A percentile compares a stretch with the other conserved stretches of the same genome.
phyloP scores from a whole-genome alignment of 306 rosid species.

The Prunus armeniaca region DNA sequence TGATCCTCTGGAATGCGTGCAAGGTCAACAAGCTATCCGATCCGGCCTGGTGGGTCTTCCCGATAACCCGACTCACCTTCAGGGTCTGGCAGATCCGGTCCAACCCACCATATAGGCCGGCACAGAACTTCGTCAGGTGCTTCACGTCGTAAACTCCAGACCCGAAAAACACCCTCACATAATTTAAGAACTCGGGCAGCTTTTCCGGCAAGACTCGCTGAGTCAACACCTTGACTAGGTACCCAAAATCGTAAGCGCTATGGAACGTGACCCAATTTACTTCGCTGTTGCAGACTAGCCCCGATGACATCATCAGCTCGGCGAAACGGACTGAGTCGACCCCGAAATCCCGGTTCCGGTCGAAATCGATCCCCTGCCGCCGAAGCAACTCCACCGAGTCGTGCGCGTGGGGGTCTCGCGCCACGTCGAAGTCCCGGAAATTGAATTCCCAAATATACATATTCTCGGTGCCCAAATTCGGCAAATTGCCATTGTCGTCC shows the following conservation, averaged over 20 bases:
- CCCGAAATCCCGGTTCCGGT: constrained; percentile 35
- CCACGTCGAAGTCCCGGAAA: constrained; percentile 57
- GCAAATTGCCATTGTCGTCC: constrained; percentile 48
- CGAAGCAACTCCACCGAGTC: constrained; percentile 56
- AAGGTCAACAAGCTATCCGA: constrained; percentile 71
- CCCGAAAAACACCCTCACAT: constrained; percentile 52
- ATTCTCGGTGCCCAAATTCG: constrained; percentile 39
- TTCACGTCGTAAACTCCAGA: constrained; percentile 60
- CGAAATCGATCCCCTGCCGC: constrained; percentile 66
- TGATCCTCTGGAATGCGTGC: constrained; percentile 46
- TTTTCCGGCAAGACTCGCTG: constrained; percentile 40
- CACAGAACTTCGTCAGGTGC: constrained; percentile 47
- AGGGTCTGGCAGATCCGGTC: constrained; percentile 41
- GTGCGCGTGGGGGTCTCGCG: constrained; percentile 49
- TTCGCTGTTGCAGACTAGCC: constrained; percentile 49
- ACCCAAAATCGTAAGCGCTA: constrained; percentile 67
- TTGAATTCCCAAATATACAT: constrained; percentile 64
- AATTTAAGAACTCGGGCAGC: constrained; percentile 28
- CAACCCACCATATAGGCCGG: constrained; percentile 53
- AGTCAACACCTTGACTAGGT: constrained; percentile 59
- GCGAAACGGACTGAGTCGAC: constrained; percentile 49
- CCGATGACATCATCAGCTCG: constrained; percentile 68
- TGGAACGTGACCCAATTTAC: constrained; percentile 69
- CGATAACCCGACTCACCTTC: constrained; percentile 38
- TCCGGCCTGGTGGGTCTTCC: constrained; percentile 69